Base-by-base conservation (phyloP, 495 filamentous ascomycete genomes). In the Xylaria castorea region DNA sequence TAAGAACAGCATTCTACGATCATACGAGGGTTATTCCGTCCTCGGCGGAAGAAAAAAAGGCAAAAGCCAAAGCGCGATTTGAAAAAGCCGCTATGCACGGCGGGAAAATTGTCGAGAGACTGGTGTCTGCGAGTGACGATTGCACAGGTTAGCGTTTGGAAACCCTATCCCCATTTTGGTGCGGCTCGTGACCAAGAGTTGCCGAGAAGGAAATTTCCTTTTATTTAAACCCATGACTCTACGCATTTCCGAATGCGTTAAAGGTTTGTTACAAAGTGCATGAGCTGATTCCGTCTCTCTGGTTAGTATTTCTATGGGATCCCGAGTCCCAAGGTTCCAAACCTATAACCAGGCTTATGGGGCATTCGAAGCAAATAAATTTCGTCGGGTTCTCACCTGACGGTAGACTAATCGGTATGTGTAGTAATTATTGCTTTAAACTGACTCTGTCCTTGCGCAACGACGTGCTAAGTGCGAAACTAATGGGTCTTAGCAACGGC, bases 351-450 rank as follows among this genome's bases (percentile, higher is more conserved):
- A 88, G 96, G 38, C 86, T 99, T 65, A 81, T 94, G 32, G 97
- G 97, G 12, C 97, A 99, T 79, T 94, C 97, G 78, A 98, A 98
- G 80, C 93, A 93, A 76, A 93, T 99, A 70, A 98, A 98, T 82
- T 91, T 98, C 79, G 94, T 98, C 20, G 92, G 91, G 8, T 98
- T 98, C 84, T 97, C 94, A 0, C 93, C 95, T 0, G 93, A 97
- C 75, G 94, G 93, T 71, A 85, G 88, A 1, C 85, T 93, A 66
- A 96, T 99, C n/a, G 66, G 66, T 68, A 68, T 27, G 50, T 66
- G 36, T 12, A 25, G 5, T 11, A n/a, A 16, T 53, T n/a, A 0
- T 2, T 16, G 18, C 2, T 6, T 38, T 27, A 14, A 30, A 22
- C n/a, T 8, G 3, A 20, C 18, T 36, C 22, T 36, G 3, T 22